These are phyloP conservation scores for Aspergillus niger DNA, from an alignment of 2,329 filamentous ascomycete species.

Conservation along the genomic window DNA sequence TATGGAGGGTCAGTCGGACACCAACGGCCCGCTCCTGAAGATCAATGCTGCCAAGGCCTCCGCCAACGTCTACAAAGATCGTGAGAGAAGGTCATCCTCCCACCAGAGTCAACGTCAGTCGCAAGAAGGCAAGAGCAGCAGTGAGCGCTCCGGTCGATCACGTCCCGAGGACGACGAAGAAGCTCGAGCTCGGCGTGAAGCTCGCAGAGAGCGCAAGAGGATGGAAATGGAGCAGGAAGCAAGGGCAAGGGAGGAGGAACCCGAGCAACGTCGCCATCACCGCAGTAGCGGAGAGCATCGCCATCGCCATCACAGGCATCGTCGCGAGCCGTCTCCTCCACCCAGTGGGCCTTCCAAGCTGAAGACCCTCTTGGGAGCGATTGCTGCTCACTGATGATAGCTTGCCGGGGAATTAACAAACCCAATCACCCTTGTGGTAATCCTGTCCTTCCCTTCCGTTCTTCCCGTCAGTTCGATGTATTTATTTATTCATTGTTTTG, in stretches of 20 bases:
- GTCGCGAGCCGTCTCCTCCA: constrained; percentile 32
- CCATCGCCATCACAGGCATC: constrained; percentile 31
- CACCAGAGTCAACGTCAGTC: constrained; percentile 33
- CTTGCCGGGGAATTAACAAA: neutral
- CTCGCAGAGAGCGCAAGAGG: constrained; percentile 27
- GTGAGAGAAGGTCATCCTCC: constrained; percentile 32
- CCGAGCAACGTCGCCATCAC: constrained; percentile 28
- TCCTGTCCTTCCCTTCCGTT: neutral
- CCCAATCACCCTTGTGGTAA: neutral
- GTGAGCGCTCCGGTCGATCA: constrained; percentile 28
- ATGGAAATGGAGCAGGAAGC: constrained; percentile 25
- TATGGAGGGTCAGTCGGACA: constrained; percentile 46
- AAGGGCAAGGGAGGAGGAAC: constrained; percentile 22
- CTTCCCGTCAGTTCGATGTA: neutral
- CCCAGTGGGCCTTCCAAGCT: constrained; percentile 31
- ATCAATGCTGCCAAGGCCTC: constrained; percentile 39
- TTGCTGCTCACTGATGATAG: constrained; percentile 30
- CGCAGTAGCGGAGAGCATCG: constrained; percentile 25
- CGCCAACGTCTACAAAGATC: constrained; percentile 30
- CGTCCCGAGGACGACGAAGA: constrained; percentile 37
- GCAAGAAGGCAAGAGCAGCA: constrained; percentile 28
- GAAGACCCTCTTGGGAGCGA: constrained; percentile 33
- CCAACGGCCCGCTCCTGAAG: constrained; percentile 41
- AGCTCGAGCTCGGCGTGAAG: constrained; percentile 26
- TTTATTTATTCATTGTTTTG: constrained; percentile 4